Evolutionary conservation across 345 rosid genomes (phyloP).

Genomic region (Leavenworthia alabamica): DNA sequence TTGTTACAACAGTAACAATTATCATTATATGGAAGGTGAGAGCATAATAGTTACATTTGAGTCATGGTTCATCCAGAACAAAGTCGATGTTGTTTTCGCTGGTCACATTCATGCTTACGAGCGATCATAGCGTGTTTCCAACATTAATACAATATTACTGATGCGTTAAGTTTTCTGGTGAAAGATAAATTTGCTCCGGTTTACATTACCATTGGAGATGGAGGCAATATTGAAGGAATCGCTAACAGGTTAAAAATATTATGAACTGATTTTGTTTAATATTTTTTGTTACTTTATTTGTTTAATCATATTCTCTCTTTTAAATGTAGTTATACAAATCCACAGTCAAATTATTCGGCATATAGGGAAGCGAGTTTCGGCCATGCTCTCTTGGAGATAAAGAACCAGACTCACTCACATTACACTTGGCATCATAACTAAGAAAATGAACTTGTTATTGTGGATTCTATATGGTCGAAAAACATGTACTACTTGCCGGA

Average conservation of each 20-base stretch:
- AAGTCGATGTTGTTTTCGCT: constrained; percentile 41
- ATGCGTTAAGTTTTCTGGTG: constrained; percentile 39
- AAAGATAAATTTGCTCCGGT: constrained; percentile 48
- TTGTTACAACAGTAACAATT: constrained; percentile 33
- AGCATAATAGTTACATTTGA: constrained; percentile 44
- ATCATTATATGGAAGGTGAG: constrained; percentile 51
- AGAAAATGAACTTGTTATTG: too few species aligned
- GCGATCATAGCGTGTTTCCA: constrained; percentile 48
- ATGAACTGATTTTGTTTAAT: not conserved
- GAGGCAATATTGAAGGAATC: constrained; percentile 68
- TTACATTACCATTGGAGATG: constrained; percentile 61
- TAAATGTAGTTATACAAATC: too few species aligned
- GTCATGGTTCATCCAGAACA: constrained; percentile 37
- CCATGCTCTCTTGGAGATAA: constrained; percentile 45
- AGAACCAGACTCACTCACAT: constrained; percentile 42
- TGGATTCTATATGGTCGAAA: too few species aligned
- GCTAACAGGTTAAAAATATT: constrained; percentile 8
- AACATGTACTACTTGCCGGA: too few species aligned
- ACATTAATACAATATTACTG: constrained; percentile 43
- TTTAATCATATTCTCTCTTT: too few species aligned
- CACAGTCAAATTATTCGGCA: constrained; percentile 49
- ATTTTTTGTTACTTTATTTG: not conserved
- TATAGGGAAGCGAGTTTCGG: constrained; percentile 58
- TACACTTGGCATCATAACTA: constrained; percentile 55
- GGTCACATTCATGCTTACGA: constrained; percentile 52